These are phyloP conservation scores for Cercophora scortea DNA, from an alignment of 495 filamentous ascomycete genomes.

Conservation along the genomic window DNA sequence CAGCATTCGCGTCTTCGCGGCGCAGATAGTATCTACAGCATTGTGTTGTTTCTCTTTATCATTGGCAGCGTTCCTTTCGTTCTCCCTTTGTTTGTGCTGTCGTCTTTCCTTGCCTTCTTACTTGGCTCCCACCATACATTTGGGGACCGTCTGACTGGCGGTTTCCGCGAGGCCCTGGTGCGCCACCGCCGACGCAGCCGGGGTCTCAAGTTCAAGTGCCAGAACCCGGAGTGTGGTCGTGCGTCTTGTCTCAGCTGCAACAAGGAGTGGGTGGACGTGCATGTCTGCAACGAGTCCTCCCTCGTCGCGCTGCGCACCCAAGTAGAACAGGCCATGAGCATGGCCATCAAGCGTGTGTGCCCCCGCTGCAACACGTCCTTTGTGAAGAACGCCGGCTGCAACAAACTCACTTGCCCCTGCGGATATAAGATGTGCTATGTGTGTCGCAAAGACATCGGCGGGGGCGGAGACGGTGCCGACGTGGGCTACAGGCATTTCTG, in stretches of 20 bases:
- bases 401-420: slow-evolving; percentile 95
- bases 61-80: slow-evolving; percentile 44
- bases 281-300: slow-evolving; percentile 76
- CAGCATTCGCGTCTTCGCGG: slow-evolving; percentile 42
- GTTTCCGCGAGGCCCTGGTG: slow-evolving; percentile 47
- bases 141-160: slow-evolving; percentile 24
- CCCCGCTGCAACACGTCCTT: slow-evolving; percentile 84
- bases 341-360: slow-evolving; percentile 92
- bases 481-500: slow-evolving; percentile 85
- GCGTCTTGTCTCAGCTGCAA: slow-evolving; percentile 71
- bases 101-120: slow-evolving; percentile 22
- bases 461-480: slow-evolving; percentile 42
- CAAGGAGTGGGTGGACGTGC: slow-evolving; percentile 58
- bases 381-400: slow-evolving; percentile 88
- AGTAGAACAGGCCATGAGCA: slow-evolving; percentile 83
- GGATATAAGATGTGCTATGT: slow-evolving; percentile 98
- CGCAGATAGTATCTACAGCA: slow-evolving; percentile 30
- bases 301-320: slow-evolving; percentile 75
- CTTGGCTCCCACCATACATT: slow-evolving; percentile 26
- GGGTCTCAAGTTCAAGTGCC: slow-evolving; percentile 68
- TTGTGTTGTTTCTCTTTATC: slow-evolving; percentile 33
- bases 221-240: slow-evolving; percentile 53
- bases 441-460: slow-evolving; percentile 57
- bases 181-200: slow-evolving; percentile 55
- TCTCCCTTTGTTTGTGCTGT: slow-evolving; percentile 36